Base-by-base conservation (phyloP, 1,139 yeast species). In the Geotrichum fermentans region DNA sequence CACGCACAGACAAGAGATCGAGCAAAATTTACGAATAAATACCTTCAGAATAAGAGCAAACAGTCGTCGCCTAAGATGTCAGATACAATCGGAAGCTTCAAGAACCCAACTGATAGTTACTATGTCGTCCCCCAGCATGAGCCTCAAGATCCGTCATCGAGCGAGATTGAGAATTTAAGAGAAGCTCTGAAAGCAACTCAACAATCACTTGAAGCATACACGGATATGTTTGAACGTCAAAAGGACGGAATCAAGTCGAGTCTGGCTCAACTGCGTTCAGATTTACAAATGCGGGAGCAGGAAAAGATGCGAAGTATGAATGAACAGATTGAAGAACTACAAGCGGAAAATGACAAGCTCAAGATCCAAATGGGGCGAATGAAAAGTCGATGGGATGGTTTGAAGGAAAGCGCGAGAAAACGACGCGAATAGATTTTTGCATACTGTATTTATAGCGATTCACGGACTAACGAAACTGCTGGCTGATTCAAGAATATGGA, bases 341-440 rank as follows among this genome's bases (percentile, higher is more conserved):
- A 57, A 14, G 63, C 62, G 7, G 71, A 68, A 53, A 68, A 65
- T 49, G 70, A 65, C 50, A 63, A 62, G 50, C 62, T 69, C 29
- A 63, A 61, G 49, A 62, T 66, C 32, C 68, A 67, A 52, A 61
- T 62, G 30, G 62, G 63, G 4, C 58, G 68, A 30, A 56, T 68
- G 52, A 66, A 65, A 51, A 56, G 61, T 34, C 56, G 71, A 28
- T 68, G 72, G 72, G 71, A 68, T 45, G 69, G 59, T 11, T 55
- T 68, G 24, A 67, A 67, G 52, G 68, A 68, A 48, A 61, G 64
- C 47, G 72, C 72, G 6, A 54, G 69, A 34, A 64, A 61, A 52
- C 58, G 67, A 35, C 51, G 65, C 39, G 35, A 32, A 37, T 4
- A 24, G 28, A 24, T 24, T 10, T 24, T 24, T 10, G 10, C 28